Percentiles rank a stretch among this genome's conserved stretches.
These are phyloP conservation scores for Aureobasidium sp. DNA, from an alignment of 2,329 filamentous ascomycete genomes.

Conservation along the genomic window DNA sequence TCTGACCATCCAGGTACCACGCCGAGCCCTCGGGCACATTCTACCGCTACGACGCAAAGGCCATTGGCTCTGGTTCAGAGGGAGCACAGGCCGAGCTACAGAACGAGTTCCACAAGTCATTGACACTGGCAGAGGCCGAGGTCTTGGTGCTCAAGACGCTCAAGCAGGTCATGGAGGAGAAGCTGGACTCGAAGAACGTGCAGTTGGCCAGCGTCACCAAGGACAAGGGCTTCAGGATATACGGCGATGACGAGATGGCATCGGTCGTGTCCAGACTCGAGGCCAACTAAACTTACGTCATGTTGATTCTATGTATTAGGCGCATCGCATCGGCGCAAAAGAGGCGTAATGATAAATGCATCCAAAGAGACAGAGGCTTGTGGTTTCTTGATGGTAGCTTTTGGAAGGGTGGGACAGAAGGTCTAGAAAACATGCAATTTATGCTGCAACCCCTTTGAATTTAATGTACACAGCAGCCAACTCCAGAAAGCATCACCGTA, in stretches of 20 bases:
- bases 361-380: neutral
- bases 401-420: neutral
- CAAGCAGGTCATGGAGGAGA: constrained; percentile 99
- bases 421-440: constrained; percentile 10
- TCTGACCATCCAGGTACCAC: constrained; percentile 57
- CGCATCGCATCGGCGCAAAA: constrained; percentile 13
- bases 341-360: constrained; percentile 12
- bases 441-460: constrained; percentile 1
- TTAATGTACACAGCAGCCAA: constrained; percentile 12
- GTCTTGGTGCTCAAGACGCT: constrained; percentile 92
- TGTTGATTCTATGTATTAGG: constrained; percentile 7
- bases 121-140: constrained; percentile 88
- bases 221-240: constrained; percentile 97
- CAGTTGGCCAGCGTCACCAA: constrained; percentile 96
- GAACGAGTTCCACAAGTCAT: constrained; percentile 97
- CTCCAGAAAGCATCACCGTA: neutral
- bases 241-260: constrained; percentile 95
- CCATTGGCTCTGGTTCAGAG: constrained; percentile 94
- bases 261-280: constrained; percentile 74
- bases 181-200: constrained; percentile 96
- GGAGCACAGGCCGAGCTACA: constrained; percentile 96
- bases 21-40: constrained; percentile 97
- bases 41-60: constrained; percentile 98
- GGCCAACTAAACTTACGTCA: constrained; percentile 31
- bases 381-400: neutral